Conservation (phyloP, 176 grass and related monocot species). For the Aegilops umbellulata region DNA sequence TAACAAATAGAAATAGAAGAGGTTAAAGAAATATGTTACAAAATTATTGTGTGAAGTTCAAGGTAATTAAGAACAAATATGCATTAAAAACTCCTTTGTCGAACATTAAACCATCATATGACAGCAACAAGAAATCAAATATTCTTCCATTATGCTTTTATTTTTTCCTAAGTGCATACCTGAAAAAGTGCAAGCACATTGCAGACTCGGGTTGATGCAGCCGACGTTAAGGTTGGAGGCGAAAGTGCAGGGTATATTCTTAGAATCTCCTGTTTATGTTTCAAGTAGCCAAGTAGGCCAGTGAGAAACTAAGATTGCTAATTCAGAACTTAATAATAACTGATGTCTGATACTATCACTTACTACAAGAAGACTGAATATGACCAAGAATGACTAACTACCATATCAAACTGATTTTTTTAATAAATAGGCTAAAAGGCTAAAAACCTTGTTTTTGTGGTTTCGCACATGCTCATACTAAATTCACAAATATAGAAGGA, state of each 20-base stretch:
- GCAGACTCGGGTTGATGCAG: constrained; percentile 70
- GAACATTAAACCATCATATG: constrained; percentile 2
- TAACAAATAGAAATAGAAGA: constrained; percentile 18
- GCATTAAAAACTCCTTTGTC: neutral
- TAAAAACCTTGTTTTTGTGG: neutral
- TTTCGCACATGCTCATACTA: neutral
- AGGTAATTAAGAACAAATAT: neutral
- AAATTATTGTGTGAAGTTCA: constrained; percentile 2
- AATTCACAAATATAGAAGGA: neutral
- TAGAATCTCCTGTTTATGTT: constrained; percentile 68
- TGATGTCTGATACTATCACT: neutral
- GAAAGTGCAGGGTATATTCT: constrained; percentile 73
- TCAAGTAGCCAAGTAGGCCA: constrained; percentile 15
- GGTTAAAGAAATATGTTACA: neutral
- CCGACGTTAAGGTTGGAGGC: constrained; percentile 50
- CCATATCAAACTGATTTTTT: neutral
- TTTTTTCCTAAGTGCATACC: constrained; percentile 36
- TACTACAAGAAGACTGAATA: neutral
- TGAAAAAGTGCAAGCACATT: constrained; percentile 84
- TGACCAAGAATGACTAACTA: neutral
- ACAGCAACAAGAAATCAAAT: neutral
- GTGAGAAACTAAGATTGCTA: neutral
- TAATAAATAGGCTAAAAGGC: neutral
- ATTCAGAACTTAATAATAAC: neutral
- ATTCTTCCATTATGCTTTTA: neutral